A percentile compares a stretch with the other conserved stretches of the same genome.
Evolutionary conservation across 768 basidiomycete genomes (phyloP).

Genomic region (Tricholoma furcatifolium): DNA sequence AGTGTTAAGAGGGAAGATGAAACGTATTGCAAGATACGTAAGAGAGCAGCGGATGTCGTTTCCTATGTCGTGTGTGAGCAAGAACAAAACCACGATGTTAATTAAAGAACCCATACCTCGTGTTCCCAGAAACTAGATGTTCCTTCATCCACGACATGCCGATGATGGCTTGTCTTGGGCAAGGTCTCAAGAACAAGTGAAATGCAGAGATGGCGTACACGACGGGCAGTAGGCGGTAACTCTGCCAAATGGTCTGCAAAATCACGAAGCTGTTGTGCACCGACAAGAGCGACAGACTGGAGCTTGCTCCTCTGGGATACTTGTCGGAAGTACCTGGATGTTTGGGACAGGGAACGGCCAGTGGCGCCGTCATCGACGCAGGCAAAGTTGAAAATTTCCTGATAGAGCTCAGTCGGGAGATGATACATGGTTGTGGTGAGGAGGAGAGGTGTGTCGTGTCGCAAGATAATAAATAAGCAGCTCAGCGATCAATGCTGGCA

Average conservation of each 20-base stretch:
- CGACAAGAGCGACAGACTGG: conserved; percentile 28
- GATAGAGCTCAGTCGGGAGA: conserved; percentile 27
- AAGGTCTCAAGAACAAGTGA: conserved; percentile 18
- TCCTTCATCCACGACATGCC: neutral
- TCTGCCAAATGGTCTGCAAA: conserved; percentile 22
- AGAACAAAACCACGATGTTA: neutral
- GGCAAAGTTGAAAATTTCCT: conserved; percentile 29
- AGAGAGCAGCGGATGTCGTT: conserved; percentile 13
- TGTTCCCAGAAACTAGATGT: conserved; percentile 14
- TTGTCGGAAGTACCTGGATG: conserved; percentile 28
- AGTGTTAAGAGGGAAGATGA: conserved; percentile 23
- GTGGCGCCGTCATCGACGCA: conserved; percentile 35
- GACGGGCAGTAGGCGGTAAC: conserved; percentile 20
- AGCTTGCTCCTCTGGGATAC: conserved; percentile 23
- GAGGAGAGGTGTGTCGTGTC: neutral
- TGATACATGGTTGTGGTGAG: conserved; percentile 6
- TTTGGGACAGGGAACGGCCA: conserved; percentile 34
- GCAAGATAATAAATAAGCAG: neutral
- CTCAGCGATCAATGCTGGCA: too few relatives aligned
- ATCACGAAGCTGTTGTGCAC: conserved; percentile 21
- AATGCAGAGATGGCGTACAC: conserved; percentile 28
- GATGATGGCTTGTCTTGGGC: conserved; percentile 5
- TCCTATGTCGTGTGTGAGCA: neutral
- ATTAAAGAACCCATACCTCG: conserved; percentile 3
- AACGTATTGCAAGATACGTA: conserved; percentile 18